Evolutionary conservation across 2,329 filamentous ascomycete species (phyloP).

Genomic region (Tolypocladium sp.): DNA sequence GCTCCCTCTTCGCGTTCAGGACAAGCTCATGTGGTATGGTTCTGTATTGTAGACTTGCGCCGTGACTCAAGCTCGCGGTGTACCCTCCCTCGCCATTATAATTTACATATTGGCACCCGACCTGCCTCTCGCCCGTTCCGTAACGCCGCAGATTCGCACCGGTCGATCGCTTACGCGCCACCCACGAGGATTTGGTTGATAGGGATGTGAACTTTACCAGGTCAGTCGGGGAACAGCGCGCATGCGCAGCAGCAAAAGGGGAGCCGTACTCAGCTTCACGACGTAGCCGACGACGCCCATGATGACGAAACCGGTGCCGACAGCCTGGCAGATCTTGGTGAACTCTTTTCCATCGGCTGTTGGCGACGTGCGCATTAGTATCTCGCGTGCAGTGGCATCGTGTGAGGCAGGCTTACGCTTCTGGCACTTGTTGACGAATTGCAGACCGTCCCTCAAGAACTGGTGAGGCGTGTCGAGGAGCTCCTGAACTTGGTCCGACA

Average conservation of each 20-base stretch:
- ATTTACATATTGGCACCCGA: neutral
- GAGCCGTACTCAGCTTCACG: slow-evolving; percentile 54
- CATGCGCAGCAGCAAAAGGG: neutral
- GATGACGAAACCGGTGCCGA: slow-evolving; percentile 60
- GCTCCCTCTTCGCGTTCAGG: neutral
- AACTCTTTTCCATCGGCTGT: slow-evolving; percentile 34
- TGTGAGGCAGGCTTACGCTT: slow-evolving; percentile 38
- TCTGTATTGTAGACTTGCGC: neutral
- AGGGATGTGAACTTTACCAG: slow-evolving; percentile 52
- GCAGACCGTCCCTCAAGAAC: slow-evolving; percentile 52
- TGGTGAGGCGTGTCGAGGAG: slow-evolving; percentile 60
- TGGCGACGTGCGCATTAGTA: neutral
- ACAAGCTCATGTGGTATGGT: neutral
- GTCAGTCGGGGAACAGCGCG: slow-evolving; percentile 1
- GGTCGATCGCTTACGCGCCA: slow-evolving; percentile 40
- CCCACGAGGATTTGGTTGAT: slow-evolving; percentile 63
- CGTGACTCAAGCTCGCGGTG: neutral
- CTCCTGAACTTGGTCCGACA: slow-evolving; percentile 62
- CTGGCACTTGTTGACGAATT: slow-evolving; percentile 54
- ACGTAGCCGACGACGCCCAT: slow-evolving; percentile 64
- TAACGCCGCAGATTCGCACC: neutral
- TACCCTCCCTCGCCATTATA: neutral
- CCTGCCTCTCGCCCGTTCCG: neutral
- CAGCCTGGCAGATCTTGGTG: slow-evolving; percentile 43
- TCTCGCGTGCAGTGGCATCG: slow-evolving; percentile 1